Percentiles rank a stretch among this genome's conserved stretches.
Conservation (phyloP, 768 basidiomycete species). For the Chalciporus pseudorubinellus region DNA sequence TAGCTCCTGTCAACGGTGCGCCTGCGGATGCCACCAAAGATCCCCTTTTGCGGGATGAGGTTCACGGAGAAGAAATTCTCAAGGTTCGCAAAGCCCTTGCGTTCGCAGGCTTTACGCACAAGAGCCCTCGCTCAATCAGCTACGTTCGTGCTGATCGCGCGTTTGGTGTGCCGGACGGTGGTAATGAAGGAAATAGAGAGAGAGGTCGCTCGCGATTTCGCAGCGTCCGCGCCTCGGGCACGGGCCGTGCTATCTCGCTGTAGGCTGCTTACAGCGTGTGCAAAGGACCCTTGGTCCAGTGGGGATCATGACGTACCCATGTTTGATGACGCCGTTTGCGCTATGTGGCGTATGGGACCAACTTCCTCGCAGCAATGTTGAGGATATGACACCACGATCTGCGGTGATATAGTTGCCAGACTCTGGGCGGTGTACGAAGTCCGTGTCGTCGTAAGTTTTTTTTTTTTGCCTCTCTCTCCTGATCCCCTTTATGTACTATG, state of each 20-base stretch:
- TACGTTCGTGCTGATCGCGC: conserved; percentile 75
- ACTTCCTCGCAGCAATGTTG: conserved; percentile 33
- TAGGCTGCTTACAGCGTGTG: conserved; percentile 42
- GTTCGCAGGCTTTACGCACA: conserved; percentile 90
- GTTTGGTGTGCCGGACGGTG: conserved; percentile 57
- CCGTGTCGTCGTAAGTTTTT: conserved; percentile 8
- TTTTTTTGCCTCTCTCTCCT: conserved; percentile 8
- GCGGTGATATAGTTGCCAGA: conserved; percentile 19
- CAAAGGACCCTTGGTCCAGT: conserved; percentile 22
- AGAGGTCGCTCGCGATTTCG: conserved; percentile 68
- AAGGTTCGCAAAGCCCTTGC: conserved; percentile 89
- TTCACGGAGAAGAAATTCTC: conserved; percentile 83
- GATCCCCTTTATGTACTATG: conserved; percentile 15
- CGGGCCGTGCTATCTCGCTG: conserved; percentile 83
- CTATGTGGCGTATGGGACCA: conserved; percentile 29
- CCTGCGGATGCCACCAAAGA: conserved; percentile 84
- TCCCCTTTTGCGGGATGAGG: conserved; percentile 80
- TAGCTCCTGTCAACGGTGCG: conserved; percentile 85
- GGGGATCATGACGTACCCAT: conserved; percentile 16
- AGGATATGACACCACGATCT: conserved; percentile 31
- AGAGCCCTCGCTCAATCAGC: conserved; percentile 76
- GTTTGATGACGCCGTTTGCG: conserved; percentile 31
- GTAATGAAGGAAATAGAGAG: conserved; percentile 45
- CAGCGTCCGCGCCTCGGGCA: conserved; percentile 58
- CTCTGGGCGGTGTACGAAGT: conserved; percentile 13